A percentile compares a stretch with the other conserved stretches of the same genome.
These are phyloP conservation scores for Lolium rigidum DNA, from an alignment of 176 grass and related monocot species.

Conservation along the genomic window DNA sequence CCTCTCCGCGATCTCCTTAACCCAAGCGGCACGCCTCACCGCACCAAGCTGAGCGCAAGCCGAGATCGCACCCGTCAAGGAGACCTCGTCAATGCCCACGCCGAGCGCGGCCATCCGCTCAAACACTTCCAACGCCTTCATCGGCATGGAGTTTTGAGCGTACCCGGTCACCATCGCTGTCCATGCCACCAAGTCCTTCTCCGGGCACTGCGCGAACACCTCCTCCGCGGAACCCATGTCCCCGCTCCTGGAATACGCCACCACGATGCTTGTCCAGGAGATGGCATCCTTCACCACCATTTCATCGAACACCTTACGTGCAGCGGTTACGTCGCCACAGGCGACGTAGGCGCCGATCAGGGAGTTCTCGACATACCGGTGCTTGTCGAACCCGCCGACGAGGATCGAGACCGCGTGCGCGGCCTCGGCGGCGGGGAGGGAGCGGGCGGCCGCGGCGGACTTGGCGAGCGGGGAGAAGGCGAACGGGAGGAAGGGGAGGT, in stretches of 20 bases:
- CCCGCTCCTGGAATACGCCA: constrained; percentile 47
- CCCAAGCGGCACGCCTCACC: constrained; percentile 42
- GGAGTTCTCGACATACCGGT: constrained; percentile 65
- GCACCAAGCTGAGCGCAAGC: constrained; percentile 67
- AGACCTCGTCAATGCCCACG: constrained; percentile 60
- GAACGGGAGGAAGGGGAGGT: constrained; percentile 59
- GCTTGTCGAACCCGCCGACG: constrained; percentile 55
- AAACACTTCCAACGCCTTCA: constrained; percentile 53
- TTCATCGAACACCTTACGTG: constrained; percentile 58
- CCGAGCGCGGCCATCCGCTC: constrained; percentile 44
- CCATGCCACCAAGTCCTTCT: constrained; percentile 73
- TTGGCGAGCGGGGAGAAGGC: constrained; percentile 55
- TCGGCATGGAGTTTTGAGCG: constrained; percentile 60
- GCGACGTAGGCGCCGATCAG: constrained; percentile 46
- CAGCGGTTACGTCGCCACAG: constrained; percentile 30
- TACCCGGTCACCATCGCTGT: constrained; percentile 65
- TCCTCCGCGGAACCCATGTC: constrained; percentile 49
- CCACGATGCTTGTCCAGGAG: constrained; percentile 70
- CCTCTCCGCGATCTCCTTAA: constrained; percentile 53
- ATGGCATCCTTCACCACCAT: constrained; percentile 58
- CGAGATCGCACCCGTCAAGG: constrained; percentile 58
- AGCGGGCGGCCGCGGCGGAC: constrained; percentile 46
- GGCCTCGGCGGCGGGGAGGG: constrained; percentile 26
- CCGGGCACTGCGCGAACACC: constrained; percentile 43
- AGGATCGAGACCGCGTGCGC: constrained; percentile 39